phyloP scores from a whole-genome alignment of 305 asterid species.

The Rubia balearica region DNA sequence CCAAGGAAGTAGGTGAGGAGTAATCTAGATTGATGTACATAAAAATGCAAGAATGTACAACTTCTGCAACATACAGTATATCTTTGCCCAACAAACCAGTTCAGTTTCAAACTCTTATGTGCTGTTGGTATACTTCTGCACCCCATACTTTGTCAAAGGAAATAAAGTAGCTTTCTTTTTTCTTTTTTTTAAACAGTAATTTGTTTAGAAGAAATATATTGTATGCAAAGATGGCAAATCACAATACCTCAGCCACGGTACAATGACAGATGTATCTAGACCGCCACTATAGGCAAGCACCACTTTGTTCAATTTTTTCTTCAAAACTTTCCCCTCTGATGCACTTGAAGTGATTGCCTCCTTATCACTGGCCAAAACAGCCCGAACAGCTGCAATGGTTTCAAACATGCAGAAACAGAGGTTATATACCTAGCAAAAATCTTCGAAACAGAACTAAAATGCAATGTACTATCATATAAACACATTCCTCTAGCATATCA shows the following conservation, averaged over 20 bases:
- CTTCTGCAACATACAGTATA: neutral
- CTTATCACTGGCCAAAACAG: conserved; percentile 55
- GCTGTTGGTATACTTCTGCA: neutral
- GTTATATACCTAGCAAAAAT: neutral
- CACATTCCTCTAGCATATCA: neutral
- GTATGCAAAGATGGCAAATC: neutral
- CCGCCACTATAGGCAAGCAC: conserved; percentile 98
- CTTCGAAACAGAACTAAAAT: neutral
- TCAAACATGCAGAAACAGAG: neutral
- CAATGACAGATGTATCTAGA: conserved; percentile 91
- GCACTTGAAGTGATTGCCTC: conserved; percentile 35
- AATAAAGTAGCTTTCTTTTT: neutral
- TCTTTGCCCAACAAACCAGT: neutral
- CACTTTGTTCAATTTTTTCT: conserved; percentile 73
- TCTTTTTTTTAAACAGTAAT: no score
- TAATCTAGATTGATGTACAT: neutral
- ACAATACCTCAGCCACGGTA: conserved; percentile 93
- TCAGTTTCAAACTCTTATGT: neutral
- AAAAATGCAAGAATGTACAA: neutral
- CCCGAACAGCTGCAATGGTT: conserved; percentile 45
- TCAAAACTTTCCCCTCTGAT: conserved; percentile 37
- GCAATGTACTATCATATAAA: neutral
- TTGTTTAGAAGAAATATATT: neutral
- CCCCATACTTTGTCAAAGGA: neutral
- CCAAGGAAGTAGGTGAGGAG: neutral